Percentiles rank a stretch among this genome's conserved stretches.
Conservation (phyloP, 1,284 basidiomycete genomes). For the Meripilus lineatus region DNA sequence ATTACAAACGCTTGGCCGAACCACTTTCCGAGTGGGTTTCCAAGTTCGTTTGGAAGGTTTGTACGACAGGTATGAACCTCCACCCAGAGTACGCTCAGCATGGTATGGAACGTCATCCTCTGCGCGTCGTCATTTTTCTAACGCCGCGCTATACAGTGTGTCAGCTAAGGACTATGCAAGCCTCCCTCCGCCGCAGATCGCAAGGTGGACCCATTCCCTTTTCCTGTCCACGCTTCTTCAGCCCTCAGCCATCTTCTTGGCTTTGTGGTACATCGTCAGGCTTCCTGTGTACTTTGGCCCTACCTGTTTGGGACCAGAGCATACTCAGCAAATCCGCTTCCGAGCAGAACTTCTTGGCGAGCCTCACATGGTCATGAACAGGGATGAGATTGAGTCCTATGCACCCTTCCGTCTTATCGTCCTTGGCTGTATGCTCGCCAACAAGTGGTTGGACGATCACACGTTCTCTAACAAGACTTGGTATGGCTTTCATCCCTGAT, state of each 20-base stretch:
- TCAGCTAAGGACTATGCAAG: slow-evolving; percentile 37
- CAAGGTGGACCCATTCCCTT: slow-evolving; percentile 65
- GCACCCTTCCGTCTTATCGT: slow-evolving; percentile 71
- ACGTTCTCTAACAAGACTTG: slow-evolving; percentile 92
- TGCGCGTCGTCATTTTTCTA: background rate
- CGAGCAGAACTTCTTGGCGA: slow-evolving; percentile 58
- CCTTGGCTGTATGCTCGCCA: slow-evolving; percentile 84
- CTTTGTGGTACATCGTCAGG: slow-evolving; percentile 79
- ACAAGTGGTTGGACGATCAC: slow-evolving; percentile 91
- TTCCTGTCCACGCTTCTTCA: slow-evolving; percentile 76
- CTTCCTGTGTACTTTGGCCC: slow-evolving; percentile 62
- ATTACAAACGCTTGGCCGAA: slow-evolving; percentile 67
- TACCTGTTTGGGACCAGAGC: slow-evolving; percentile 44
- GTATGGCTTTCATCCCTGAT: slow-evolving; percentile 37
- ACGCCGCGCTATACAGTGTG: slow-evolving; percentile 22
- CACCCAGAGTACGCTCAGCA: slow-evolving; percentile 33
- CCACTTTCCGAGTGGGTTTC: slow-evolving; percentile 76
- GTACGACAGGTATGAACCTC: slow-evolving; percentile 60
- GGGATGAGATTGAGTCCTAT: slow-evolving; percentile 48
- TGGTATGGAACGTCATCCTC: slow-evolving; percentile 23
- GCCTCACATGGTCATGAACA: slow-evolving; percentile 37
- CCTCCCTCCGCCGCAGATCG: slow-evolving; percentile 48
- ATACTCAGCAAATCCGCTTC: slow-evolving; percentile 49
- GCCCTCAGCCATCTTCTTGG: slow-evolving; percentile 74
- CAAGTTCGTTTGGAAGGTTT: slow-evolving; percentile 73